Evolutionary conservation across 495 filamentous ascomycete genomes (phyloP), one percentile per base, ranked within the genome.

Genomic region (Aspergillus haitiensis): DNA sequence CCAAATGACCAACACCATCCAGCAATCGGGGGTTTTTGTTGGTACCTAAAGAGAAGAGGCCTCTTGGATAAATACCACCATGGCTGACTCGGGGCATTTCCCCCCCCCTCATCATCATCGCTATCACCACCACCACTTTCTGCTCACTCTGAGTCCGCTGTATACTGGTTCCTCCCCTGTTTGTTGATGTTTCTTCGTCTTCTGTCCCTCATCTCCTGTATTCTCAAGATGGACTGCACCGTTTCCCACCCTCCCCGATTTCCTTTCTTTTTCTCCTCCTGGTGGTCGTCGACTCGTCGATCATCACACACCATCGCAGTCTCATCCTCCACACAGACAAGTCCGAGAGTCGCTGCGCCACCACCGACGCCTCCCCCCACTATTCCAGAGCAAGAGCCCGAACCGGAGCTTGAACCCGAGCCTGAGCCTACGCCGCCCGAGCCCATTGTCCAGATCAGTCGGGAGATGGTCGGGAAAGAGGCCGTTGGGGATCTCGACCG

Each of bases 181-280:
- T 21, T 4, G 21, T 51, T 13, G 13, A 51, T 51, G 48, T 8
- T 51, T 15, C 34, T 32, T 51, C 16, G 13, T 15, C 36, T 61
- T 15, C 52, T 61, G 12, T 36, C 47, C 12, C 47, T 37, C 18
- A 15, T 62, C 12, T 48, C 36, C 8, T 40, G 39, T 16, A 33
- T 35, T 13, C 16, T 55, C 49, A 61, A 44, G 40, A 61, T 61
- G 58, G 58, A 61, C 39, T 61, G 52, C 52, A 34, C 45, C 37
- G 37, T 58, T 34, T 52, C 56, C 18, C 56, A 56, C n/a, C 49
- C 52, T 21, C 46, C 62, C 7, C 62, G 62, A 1, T 64, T 64
- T 44, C 62, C 62, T n/a, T 64, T 52, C 46, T 59, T 64, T 34
- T 46, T 59, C 33, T 60, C 58, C 35, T 58, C 55, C 12, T 42